These are phyloP conservation scores for Mortierella alpina DNA, from an alignment of 192 early-diverging fungal genomes.

Conservation along the genomic window DNA sequence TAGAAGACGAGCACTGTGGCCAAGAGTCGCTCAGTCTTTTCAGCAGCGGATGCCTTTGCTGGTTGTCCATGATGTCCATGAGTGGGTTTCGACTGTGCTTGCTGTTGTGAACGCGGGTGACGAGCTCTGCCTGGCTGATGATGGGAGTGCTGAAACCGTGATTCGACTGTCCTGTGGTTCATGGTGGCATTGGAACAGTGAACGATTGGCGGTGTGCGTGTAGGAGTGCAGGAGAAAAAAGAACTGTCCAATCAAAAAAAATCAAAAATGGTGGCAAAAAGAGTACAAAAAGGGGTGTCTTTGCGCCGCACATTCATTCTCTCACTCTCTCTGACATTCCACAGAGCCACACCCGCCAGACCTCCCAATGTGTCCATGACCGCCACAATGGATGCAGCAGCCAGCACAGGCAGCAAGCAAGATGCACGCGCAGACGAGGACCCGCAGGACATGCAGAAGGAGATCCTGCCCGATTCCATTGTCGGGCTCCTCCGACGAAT, in stretches of 20 bases:
- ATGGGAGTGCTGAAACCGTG: background rate
- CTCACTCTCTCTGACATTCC: background rate
- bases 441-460: background rate
- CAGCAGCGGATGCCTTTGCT: background rate
- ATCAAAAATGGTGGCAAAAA: slow-evolving; percentile 4
- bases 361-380: background rate
- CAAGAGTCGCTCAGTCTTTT: slow-evolving; percentile 14
- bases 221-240: background rate
- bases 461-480: slow-evolving; percentile 34
- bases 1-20: slow-evolving; percentile 31
- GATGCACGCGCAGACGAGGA: background rate
- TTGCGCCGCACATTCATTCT: background rate
- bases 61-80: background rate
- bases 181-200: slow-evolving; percentile 3
- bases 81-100: background rate
- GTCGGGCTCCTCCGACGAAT: slow-evolving; percentile 42
- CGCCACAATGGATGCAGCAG: slow-evolving; percentile 16
- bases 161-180: slow-evolving; percentile 13
- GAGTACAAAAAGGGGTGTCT: slow-evolving; percentile 21
- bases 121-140: background rate
- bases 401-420: background rate
- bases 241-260: background rate
- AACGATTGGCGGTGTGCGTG: background rate
- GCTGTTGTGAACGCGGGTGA: background rate
- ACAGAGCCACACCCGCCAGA: background rate